Conservation (phyloP, 2,329 filamentous ascomycete species). For the Penicillium glabrum region DNA sequence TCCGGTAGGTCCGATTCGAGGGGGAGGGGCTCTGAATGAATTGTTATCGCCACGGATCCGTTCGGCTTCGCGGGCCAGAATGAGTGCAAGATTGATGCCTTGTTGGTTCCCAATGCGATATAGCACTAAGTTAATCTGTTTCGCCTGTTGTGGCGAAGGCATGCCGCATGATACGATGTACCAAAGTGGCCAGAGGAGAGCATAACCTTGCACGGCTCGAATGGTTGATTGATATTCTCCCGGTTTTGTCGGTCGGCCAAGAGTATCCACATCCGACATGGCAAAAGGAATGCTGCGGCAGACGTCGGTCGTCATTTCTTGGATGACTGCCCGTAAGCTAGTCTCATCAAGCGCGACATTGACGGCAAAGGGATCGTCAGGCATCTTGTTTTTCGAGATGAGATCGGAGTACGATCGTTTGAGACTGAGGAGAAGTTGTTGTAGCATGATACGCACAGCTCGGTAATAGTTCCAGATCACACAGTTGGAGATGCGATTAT, state of each 20-base stretch:
- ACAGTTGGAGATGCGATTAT: constrained; percentile 28
- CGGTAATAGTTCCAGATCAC: constrained; percentile 39
- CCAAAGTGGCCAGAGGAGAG: constrained; percentile 41
- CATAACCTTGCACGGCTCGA: constrained; percentile 34
- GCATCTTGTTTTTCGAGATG: constrained; percentile 1
- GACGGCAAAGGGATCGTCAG: background rate
- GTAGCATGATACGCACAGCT: constrained; percentile 34
- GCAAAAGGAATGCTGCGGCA: constrained; percentile 37
- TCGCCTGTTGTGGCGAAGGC: constrained; percentile 29
- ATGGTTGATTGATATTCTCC: constrained; percentile 18
- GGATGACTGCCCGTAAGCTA: constrained; percentile 22
- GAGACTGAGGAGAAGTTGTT: constrained; percentile 30
- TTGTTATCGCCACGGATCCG: constrained; percentile 3
- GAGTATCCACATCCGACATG: constrained; percentile 32
- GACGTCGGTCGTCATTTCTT: constrained; percentile 35
- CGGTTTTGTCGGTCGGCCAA: constrained; percentile 25
- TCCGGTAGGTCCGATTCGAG: background rate
- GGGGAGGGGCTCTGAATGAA: background rate
- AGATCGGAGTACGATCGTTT: constrained; percentile 17
- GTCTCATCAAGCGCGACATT: constrained; percentile 10
- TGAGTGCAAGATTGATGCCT: constrained; percentile 36
- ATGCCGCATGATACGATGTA: constrained; percentile 34
- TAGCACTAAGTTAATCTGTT: constrained; percentile 29
- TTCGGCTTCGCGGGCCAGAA: constrained; percentile 25
- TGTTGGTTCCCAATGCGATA: constrained; percentile 30